These are phyloP conservation scores for Botryotinia narcissicola DNA, from an alignment of 2,329 filamentous ascomycete genomes.

Conservation along the genomic window DNA sequence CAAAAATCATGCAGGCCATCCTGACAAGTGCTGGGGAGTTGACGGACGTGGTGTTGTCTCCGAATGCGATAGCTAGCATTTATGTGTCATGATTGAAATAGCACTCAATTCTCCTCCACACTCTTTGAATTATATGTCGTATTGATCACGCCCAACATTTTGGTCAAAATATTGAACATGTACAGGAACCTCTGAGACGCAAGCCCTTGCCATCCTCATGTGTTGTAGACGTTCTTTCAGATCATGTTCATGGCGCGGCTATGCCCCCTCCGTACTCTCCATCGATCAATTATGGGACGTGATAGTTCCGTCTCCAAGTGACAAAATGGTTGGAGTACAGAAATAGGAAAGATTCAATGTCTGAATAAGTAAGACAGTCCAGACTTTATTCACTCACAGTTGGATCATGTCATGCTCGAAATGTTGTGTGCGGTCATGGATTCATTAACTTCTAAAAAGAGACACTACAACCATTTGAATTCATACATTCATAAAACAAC, in stretches of 20 bases:
- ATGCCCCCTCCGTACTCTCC: neutral
- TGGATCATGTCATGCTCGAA: neutral
- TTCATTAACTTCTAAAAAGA: neutral
- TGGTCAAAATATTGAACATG: neutral
- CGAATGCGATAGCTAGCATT: neutral
- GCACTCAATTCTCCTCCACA: neutral
- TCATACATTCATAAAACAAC: neutral
- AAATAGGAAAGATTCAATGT: no score
- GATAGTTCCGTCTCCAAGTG: no score
- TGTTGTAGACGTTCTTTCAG: neutral
- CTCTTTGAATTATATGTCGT: no score
- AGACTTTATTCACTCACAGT: no score
- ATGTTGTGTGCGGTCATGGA: neutral
- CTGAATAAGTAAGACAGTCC: no score
- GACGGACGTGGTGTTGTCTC: neutral
- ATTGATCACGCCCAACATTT: neutral
- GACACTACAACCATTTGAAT: no score
- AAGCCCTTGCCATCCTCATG: neutral
- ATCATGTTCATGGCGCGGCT: neutral
- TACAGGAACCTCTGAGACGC: neutral
- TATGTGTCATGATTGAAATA: neutral
- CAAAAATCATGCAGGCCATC: neutral
- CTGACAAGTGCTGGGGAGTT: neutral
- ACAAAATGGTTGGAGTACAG: neutral
- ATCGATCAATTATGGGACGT: neutral